Evolutionary conservation across 2,329 filamentous ascomycete species (phyloP), one percentile per base, ranked within the genome.

Genomic region (Ophioceras dolichostomum): DNA sequence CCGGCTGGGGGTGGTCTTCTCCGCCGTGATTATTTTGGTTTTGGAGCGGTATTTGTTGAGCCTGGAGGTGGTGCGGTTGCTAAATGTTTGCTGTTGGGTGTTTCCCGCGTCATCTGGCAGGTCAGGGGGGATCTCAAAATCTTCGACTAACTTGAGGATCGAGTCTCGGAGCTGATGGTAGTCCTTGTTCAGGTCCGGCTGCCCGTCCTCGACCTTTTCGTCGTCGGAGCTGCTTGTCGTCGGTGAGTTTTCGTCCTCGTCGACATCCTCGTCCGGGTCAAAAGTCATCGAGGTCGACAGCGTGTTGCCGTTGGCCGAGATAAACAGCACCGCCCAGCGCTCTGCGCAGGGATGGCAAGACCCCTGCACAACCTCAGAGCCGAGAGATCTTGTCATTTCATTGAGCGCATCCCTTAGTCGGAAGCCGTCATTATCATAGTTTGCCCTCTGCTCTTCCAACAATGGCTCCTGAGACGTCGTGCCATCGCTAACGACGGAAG

Each of bases 151-250:
- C 52, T 82, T 87, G 41, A 86, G 61, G 37, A 93, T 83, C 0
- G 84, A 83, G 42, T 86, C 79, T 40, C 88, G 79, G 4, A 93
- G 60, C 44, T 84, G 80, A 50, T 87, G 82, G 46, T 88, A 87
- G 49, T 87, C 83, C 47, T 82, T 83, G 54, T 83, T 78, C 4
- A 86, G 63, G 37, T 83, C 82, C 1, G 72, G 66, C 3, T 65
- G 62, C 32, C 73, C 68, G 5, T 71, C 68, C 17, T 64, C 63
- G 2, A 60, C 62, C 14, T 69, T 67, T 20, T 79, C 74, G 4
- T 81, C 77, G 31, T 80, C 75, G 20, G 78, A 68, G 5, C 68
- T 70, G 19, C 75, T 73, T 44, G 71, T 75, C 6, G 68, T 72
- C 5, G 70, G 73, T 10, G 70, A 78, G 32, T 67, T 68, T 32